phyloP scores from a whole-genome alignment of 1,284 basidiomycete species.

The Ustilago nuda region DNA sequence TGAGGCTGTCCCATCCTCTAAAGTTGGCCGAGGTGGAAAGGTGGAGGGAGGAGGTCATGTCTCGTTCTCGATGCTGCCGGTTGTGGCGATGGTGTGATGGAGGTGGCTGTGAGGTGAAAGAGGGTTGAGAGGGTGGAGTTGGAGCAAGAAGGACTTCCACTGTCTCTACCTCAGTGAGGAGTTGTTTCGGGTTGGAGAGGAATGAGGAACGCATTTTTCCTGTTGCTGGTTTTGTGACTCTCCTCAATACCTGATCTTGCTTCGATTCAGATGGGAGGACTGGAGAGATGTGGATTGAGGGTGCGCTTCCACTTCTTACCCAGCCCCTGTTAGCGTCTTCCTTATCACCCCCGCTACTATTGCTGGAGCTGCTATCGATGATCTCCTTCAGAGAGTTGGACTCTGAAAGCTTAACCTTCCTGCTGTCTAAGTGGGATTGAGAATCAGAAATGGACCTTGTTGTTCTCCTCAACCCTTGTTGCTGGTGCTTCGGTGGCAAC shows the following conservation, averaged over 20 bases:
- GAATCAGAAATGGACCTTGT: slow-evolving; percentile 32
- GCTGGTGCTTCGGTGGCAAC: neutral
- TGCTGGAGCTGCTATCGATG: neutral
- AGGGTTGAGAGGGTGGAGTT: neutral
- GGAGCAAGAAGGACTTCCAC: slow-evolving; percentile 1
- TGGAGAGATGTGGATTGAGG: neutral
- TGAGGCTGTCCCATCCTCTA: neutral
- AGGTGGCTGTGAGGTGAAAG: neutral
- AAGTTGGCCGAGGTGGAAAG: neutral
- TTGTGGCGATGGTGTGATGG: no score
- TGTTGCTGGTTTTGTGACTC: slow-evolving; percentile 8
- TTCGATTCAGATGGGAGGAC: neutral
- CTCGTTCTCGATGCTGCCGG: neutral
- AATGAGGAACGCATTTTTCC: slow-evolving; percentile 25
- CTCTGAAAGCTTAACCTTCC: neutral
- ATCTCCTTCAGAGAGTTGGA: neutral
- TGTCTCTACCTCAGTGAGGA: neutral
- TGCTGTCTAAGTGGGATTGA: neutral
- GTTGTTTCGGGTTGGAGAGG: slow-evolving; percentile 6
- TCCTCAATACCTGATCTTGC: slow-evolving; percentile 8
- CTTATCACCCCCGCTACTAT: neutral
- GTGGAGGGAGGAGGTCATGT: neutral
- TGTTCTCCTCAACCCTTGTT: slow-evolving; percentile 10
- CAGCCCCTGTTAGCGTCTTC: neutral
- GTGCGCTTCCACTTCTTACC: neutral